A percentile compares a stretch with the other conserved stretches of the same genome.
These are phyloP conservation scores for Polyporus arcularius DNA, from an alignment of 768 basidiomycete genomes.

Conservation along the genomic window DNA sequence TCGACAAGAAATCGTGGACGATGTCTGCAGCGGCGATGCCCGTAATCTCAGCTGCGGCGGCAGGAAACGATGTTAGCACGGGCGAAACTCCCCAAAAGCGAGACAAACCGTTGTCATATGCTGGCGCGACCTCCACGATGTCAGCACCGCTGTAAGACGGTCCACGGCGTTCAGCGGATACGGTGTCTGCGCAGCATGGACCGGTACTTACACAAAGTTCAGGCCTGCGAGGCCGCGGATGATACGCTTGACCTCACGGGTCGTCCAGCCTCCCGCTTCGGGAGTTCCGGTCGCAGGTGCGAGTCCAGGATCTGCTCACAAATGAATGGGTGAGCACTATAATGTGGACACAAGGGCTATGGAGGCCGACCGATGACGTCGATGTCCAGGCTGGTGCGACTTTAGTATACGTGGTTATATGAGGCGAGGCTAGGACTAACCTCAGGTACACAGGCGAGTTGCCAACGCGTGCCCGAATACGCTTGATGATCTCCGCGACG, in stretches of 20 bases:
- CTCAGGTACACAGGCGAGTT: slow-evolving; percentile 75
- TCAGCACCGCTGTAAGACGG: slow-evolving; percentile 56
- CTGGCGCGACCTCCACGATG: slow-evolving; percentile 73
- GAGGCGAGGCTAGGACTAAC: slow-evolving; percentile 38
- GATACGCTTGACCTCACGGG: slow-evolving; percentile 78
- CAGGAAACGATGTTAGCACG: background rate
- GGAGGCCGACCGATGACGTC: slow-evolving; percentile 67
- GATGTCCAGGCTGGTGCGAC: slow-evolving; percentile 62
- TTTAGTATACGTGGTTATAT: background rate
- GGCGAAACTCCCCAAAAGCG: background rate
- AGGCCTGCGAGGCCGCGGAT: slow-evolving; percentile 77
- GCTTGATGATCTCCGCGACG: slow-evolving; percentile 63
- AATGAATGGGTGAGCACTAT: background rate
- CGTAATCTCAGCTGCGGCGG: slow-evolving; percentile 58
- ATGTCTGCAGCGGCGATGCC: slow-evolving; percentile 69
- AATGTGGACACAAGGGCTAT: background rate
- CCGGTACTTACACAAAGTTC: slow-evolving; percentile 67
- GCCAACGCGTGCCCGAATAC: slow-evolving; percentile 74
- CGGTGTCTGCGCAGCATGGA: background rate
- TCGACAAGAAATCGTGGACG: slow-evolving; percentile 66
- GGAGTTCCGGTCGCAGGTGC: slow-evolving; percentile 87
- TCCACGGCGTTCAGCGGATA: background rate
- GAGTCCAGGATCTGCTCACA: slow-evolving; percentile 62
- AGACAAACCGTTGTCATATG: slow-evolving; percentile 65
- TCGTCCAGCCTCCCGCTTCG: slow-evolving; percentile 84